These are phyloP conservation scores for Nothomitra cinnamomea DNA, from an alignment of 2,329 filamentous ascomycete species.

Conservation along the genomic window DNA sequence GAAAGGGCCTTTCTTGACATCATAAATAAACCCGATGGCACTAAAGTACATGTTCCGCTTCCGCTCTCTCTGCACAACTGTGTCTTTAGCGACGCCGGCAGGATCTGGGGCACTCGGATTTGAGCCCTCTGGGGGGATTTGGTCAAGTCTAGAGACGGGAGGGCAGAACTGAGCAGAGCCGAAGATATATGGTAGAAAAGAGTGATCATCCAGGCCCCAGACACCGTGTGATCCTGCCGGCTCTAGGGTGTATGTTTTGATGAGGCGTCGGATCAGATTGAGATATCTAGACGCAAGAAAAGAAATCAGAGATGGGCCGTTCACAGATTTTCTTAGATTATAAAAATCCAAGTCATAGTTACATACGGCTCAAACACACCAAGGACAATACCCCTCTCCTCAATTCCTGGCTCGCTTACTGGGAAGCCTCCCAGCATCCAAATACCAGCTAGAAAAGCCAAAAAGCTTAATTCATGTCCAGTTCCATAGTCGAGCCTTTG, in stretches of 20 bases:
- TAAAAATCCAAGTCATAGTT: background rate
- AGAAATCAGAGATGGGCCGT: background rate
- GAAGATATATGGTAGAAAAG: slow-evolving; percentile 84
- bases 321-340: background rate
- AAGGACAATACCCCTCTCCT: slow-evolving; percentile 66
- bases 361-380: slow-evolving; percentile 68
- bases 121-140: slow-evolving; percentile 66
- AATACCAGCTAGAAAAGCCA: slow-evolving; percentile 75
- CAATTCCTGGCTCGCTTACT: slow-evolving; percentile 27
- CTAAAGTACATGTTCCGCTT: slow-evolving; percentile 77
- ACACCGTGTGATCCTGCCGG: slow-evolving; percentile 93
- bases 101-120: slow-evolving; percentile 54
- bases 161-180: slow-evolving; percentile 81
- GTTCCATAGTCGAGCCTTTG: slow-evolving; percentile 91
- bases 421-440: slow-evolving; percentile 81
- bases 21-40: slow-evolving; percentile 90
- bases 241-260: slow-evolving; percentile 81
- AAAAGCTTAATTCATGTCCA: slow-evolving; percentile 85
- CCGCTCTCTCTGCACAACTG: slow-evolving; percentile 48
- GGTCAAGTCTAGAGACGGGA: slow-evolving; percentile 44
- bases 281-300: slow-evolving; percentile 42
- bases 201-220: slow-evolving; percentile 97
- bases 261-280: slow-evolving; percentile 63
- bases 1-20: slow-evolving; percentile 90
- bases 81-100: slow-evolving; percentile 45